phyloP scores from a whole-genome alignment of 352 stramenopile genomes.

The Globisporangium canariense region DNA sequence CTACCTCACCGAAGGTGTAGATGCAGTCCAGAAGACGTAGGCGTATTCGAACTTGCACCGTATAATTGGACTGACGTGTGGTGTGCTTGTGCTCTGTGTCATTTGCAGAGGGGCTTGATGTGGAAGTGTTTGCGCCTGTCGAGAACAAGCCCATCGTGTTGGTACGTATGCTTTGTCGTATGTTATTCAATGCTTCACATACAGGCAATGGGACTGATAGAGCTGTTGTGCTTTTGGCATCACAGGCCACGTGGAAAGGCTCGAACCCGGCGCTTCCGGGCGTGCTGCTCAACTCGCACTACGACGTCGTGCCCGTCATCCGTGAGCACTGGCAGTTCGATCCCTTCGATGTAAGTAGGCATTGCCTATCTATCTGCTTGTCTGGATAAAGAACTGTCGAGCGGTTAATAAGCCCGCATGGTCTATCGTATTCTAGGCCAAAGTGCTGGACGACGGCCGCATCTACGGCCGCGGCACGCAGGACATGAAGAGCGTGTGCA shows the following conservation, averaged over 20 bases:
- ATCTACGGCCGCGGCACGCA: constrained; percentile 91
- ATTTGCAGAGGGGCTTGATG: constrained; percentile 34
- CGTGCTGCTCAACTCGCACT: constrained; percentile 93
- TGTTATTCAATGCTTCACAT: background rate
- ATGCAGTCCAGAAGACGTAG: background rate
- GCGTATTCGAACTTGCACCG: background rate
- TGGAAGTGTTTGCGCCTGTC: constrained; percentile 51
- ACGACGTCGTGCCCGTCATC: constrained; percentile 93
- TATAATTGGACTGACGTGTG: background rate
- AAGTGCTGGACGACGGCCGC: constrained; percentile 73
- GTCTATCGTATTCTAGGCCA: constrained; percentile 25
- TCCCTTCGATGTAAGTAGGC: constrained; percentile 69
- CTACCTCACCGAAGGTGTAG: constrained; percentile 38
- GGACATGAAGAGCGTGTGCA: constrained; percentile 96
- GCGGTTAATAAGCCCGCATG: background rate
- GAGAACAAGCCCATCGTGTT: constrained; percentile 90
- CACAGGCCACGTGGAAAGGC: constrained; percentile 70
- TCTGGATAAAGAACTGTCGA: background rate
- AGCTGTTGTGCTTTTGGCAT: background rate
- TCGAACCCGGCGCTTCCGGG: constrained; percentile 72
- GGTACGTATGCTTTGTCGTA: constrained; percentile 40
- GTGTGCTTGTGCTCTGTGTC: background rate
- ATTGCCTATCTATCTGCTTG: background rate
- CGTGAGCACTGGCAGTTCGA: constrained; percentile 83
- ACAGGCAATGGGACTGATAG: background rate